Conservation (phyloP, 2,329 filamentous ascomycete species). For the Trichophyton benhamiae region DNA sequence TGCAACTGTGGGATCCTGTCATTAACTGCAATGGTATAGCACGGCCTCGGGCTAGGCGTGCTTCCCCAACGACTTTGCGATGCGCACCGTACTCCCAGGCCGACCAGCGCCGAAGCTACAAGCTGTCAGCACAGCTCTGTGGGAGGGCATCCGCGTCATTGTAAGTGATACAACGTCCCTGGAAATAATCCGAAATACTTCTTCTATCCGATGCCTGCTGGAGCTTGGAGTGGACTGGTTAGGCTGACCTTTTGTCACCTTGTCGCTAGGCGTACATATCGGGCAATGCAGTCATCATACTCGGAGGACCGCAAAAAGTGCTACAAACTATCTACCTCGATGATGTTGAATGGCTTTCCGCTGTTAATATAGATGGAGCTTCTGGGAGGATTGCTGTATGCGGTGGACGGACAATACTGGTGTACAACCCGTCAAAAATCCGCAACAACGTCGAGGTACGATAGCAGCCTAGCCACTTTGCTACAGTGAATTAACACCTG, state of each 20-base stretch:
- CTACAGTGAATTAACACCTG: conserved; percentile 2
- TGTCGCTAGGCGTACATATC: conserved; percentile 65
- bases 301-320: conserved; percentile 60
- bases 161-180: conserved; percentile 36
- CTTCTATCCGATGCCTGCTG: conserved; percentile 1
- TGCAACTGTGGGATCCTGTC: neutral
- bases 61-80: conserved; percentile 36
- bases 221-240: neutral
- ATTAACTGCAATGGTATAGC: conserved; percentile 13
- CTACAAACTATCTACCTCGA: conserved; percentile 88
- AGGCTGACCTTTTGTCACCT: conserved; percentile 4
- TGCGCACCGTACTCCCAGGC: conserved; percentile 70
- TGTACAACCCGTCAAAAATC: conserved; percentile 65
- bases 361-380: conserved; percentile 66
- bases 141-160: conserved; percentile 60
- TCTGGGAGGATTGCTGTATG: conserved; percentile 77
- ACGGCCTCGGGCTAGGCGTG: conserved; percentile 7
- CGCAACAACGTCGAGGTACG: conserved; percentile 60
- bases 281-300: conserved; percentile 73
- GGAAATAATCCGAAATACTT: neutral
- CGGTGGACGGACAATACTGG: conserved; percentile 52
- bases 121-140: conserved; percentile 60
- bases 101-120: conserved; percentile 66
- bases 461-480: conserved; percentile 13
- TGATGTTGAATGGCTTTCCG: conserved; percentile 54